Evolutionary conservation across 805 yeast species (phyloP), one percentile per base, ranked within the genome.

Genomic region (Suhomyces kilbournensis): DNA sequence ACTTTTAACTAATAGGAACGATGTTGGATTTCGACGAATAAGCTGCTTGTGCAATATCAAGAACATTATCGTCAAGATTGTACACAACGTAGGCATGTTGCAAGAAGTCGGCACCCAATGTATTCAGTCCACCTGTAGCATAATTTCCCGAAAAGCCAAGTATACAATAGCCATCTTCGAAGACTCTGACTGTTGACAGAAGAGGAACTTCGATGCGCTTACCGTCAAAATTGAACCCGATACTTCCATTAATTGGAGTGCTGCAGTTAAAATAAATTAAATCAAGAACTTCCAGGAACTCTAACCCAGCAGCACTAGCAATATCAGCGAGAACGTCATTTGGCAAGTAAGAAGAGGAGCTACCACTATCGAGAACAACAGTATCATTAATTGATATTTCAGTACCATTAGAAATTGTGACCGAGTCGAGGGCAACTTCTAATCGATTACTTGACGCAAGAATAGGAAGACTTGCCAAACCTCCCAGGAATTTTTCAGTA

Each of bases 11-110:
- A 15, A 54, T 54, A 3, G 44, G n/a, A 6, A 44, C 46, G 12
- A 55, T 55, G 19, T 48, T 22, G 32, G 48, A 43, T 8, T 40
- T 51, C 17, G 46, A 32, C 9, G 71, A 60, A 48, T 66, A 65
- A 19, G 56, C 58, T 17, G 56, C 68, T 50, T 63, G 71, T 7
- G 73, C 66, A n/a, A 86, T 58, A 3, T 87, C 81, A 42, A 86
- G 70, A 58, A 80, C 75, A 45, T 68, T 68, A 59, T 78, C 78
- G 25, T 83, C 88, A 47, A 84, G 67, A 64, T 87, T 86, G 65
- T 78, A 84, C 9, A 84, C 88, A 23, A 12, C 32, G 32, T 28
- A 28, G 12, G 32, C n/a, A 12, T 28, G 4, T 28, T 7, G 10
- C 32, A 28, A 28, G 32, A 28, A 28, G 9, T 9, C 76, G 61